These are phyloP conservation scores for Musa balbisiana DNA, from an alignment of 202 grass and related monocot genomes.

Conservation along the genomic window DNA sequence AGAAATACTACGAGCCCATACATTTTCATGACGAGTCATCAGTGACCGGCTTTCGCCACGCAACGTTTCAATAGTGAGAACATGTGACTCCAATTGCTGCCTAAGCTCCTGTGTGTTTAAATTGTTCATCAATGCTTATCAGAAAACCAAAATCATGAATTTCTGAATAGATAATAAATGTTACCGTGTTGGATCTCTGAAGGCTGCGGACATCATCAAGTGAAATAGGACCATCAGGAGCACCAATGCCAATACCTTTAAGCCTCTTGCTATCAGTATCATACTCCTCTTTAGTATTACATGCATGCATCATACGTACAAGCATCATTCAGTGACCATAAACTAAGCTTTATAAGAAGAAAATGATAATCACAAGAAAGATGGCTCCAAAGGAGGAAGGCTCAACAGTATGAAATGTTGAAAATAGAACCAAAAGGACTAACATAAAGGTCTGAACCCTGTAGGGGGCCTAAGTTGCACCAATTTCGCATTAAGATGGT, in stretches of 20 bases:
- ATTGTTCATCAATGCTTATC: constrained; percentile 16
- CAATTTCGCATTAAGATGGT: too few relatives aligned
- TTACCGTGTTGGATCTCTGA: constrained; percentile 86
- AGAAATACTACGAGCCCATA: constrained; percentile 24
- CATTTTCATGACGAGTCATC: constrained; percentile 74
- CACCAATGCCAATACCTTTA: constrained; percentile 95
- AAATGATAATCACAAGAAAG: not conserved
- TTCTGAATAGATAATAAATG: constrained; percentile 8
- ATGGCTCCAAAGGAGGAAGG: not conserved
- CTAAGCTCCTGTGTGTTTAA: constrained; percentile 70
- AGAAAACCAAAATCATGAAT: constrained; percentile 6
- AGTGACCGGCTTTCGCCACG: constrained; percentile 38
- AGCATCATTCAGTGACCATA: not conserved
- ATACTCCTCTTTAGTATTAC: constrained; percentile 41
- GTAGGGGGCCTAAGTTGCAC: too few relatives aligned
- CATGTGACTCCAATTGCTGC: constrained; percentile 83
- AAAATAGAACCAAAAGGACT: not conserved
- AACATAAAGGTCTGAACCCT: too few relatives aligned
- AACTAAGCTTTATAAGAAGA: not conserved
- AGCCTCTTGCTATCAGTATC: constrained; percentile 70
- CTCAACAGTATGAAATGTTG: not conserved
- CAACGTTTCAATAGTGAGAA: constrained; percentile 74
- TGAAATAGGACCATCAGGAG: constrained; percentile 77
- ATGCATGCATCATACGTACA: constrained; percentile 9
- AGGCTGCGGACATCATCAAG: constrained; percentile 85